phyloP scores from a whole-genome alignment of 352 stramenopile species.

The Phytophthora quininea region DNA sequence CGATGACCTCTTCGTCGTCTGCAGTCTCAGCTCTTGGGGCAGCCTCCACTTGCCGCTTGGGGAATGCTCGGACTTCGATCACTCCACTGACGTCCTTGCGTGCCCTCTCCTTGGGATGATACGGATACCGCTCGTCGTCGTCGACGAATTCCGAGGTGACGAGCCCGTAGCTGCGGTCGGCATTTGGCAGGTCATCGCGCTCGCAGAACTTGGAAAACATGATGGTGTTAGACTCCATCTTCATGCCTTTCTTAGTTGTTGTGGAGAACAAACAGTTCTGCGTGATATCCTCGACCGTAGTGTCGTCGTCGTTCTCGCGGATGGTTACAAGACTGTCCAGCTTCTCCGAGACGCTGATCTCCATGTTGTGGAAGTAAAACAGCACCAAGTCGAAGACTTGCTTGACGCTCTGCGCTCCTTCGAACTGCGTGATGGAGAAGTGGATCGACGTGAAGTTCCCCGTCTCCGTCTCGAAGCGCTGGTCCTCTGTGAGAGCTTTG shows the following conservation, averaged over 20 bases:
- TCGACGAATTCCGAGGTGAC: too few relatives aligned
- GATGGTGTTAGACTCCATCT: constrained; percentile 38
- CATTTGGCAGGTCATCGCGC: not conserved
- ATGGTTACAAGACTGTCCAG: constrained; percentile 40
- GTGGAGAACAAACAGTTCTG: constrained; percentile 37
- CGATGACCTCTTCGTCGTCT: constrained; percentile 19
- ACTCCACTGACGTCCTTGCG: constrained; percentile 38
- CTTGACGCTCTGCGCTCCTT: constrained; percentile 27
- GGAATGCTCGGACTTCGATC: constrained; percentile 30
- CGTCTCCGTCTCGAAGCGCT: constrained; percentile 20
- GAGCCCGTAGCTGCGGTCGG: too few relatives aligned
- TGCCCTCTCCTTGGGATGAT: constrained; percentile 4
- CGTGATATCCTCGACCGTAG: not conserved
- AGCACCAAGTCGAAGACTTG: constrained; percentile 44
- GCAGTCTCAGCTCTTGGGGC: not conserved
- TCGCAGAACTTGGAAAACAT: constrained; percentile 29
- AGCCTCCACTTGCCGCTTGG: not conserved
- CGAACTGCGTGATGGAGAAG: constrained; percentile 24
- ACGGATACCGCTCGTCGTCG: too few relatives aligned
- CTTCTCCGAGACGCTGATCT: constrained; percentile 50
- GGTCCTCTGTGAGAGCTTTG: constrained; percentile 27
- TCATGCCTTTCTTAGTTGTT: constrained; percentile 18
- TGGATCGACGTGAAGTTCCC: constrained; percentile 22
- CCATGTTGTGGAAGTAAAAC: constrained; percentile 36
- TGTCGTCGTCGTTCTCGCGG: constrained; percentile 40